Evolutionary conservation across 169 alveolate genomes (phyloP), one percentile per base, ranked within the genome.

Genomic region (Plasmodium gallinaceum): DNA sequence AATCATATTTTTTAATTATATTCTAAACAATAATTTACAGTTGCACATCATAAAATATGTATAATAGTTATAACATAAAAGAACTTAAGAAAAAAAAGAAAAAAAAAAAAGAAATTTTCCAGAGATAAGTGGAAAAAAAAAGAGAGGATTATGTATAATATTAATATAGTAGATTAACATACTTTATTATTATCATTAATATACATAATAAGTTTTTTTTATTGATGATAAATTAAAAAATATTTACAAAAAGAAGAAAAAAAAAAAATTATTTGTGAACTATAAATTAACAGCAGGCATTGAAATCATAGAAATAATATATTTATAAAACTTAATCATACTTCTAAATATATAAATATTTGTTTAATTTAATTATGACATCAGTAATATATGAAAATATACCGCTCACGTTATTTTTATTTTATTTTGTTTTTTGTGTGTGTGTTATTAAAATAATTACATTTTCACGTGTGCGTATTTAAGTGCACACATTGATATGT

Each of bases 11-110:
- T 74, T 60, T 60, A 39, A 74, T 74, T 74, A 74, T 74, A 43
- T 60, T 58, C 88, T 74, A 74, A 42, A 74, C 88, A 74, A 74
- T 74, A 74, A 24, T 58, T 74, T 60, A 42, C 58, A 74, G 58
- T 60, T 74, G 68, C 74, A 74, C 68, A 58, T 74, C 37, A 74
- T 43, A 45, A 73, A 5, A 57, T 20, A 74, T 46, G 24, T 26
- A 58, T 74, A 16, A 66, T 20, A 14, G 58, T 46, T 60, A 60
- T 74, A 24, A 20, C 60, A 58, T 45, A 60, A 74, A 48, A 39
- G 54, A 12, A 26, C 60, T 60, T 26, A 58, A 58, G 58, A 48
- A 46, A 39, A 7, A 26, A 65, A 32, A 54, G 7, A 54, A 54
- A 10, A 71, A 74, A 74, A 48, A 46, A 39, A 10, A 24, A 37